Percentiles rank a stretch among this genome's conserved stretches.
Conservation (phyloP, 495 filamentous ascomycete species). For the Hypoxylon subgilvum region DNA sequence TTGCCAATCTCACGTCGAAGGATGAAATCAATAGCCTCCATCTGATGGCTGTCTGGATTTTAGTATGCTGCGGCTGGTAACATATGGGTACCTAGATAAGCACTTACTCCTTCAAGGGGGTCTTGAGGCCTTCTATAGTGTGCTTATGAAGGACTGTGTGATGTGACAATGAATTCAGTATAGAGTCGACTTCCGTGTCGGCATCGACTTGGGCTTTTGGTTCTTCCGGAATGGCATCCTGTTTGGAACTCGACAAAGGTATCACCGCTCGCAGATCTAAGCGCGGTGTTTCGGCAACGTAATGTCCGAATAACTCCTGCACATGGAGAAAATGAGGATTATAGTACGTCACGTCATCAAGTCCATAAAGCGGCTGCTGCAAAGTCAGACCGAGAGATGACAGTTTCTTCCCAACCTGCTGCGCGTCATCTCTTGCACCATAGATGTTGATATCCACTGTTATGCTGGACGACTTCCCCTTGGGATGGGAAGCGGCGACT, state of each 20-base stretch:
- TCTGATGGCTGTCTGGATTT: not conserved
- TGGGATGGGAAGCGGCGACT: not conserved
- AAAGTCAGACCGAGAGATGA: not conserved
- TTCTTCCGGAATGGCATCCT: not conserved
- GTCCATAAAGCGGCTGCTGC: not conserved
- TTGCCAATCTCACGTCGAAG: not conserved
- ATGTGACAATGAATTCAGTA: constrained; percentile 1
- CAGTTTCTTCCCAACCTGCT: not conserved
- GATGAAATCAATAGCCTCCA: constrained; percentile 1
- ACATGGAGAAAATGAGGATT: constrained; percentile 1
- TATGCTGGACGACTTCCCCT: not conserved
- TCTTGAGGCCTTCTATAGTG: not conserved
- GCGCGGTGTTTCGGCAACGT: not conserved
- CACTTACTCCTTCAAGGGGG: not conserved
- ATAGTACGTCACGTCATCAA: not conserved
- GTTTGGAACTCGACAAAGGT: not conserved
- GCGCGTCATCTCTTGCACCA: not conserved
- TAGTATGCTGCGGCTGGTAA: not conserved
- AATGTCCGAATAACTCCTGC: not conserved
- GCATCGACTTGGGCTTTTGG: not conserved
- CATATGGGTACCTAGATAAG: not conserved
- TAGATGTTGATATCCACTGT: not conserved
- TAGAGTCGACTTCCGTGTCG: not conserved
- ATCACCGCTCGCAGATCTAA: not conserved
- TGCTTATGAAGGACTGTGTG: not conserved